Percentiles rank a stretch among this genome's conserved stretches.
These are phyloP conservation scores for Eragrostis curvula DNA, from an alignment of 176 grass and related monocot species.

Conservation along the genomic window DNA sequence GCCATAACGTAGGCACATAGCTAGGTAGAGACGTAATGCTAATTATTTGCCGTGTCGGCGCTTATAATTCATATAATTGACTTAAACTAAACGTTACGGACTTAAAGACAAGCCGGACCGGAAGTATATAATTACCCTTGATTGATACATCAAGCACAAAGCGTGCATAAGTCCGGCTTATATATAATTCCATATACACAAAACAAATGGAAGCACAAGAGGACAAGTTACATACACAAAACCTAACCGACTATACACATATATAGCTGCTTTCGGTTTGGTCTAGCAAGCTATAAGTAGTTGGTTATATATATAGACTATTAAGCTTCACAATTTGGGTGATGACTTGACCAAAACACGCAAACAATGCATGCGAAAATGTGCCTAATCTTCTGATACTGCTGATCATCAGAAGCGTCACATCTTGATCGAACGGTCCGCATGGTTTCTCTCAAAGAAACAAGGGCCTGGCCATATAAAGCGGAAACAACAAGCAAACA, in stretches of 20 bases:
- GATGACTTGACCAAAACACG: too few relatives aligned
- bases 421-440: background rate
- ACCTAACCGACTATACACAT: too few relatives aligned
- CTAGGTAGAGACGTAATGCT: conserved; percentile 3
- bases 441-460: conserved; percentile 23
- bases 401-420: background rate
- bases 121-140: conserved; percentile 21
- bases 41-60: conserved; percentile 31
- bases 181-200: background rate
- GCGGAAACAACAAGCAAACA: background rate
- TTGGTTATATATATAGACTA: too few relatives aligned
- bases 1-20: conserved; percentile 8
- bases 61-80: conserved; percentile 31
- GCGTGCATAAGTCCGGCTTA: too few relatives aligned
- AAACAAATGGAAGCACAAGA: background rate
- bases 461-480: background rate
- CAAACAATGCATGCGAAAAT: too few relatives aligned
- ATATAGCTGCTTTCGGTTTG: background rate
- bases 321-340: too few relatives aligned
- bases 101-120: conserved; percentile 8
- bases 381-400: background rate
- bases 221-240: background rate
- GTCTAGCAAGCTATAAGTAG: background rate
- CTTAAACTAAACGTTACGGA: conserved; percentile 44
- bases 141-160: conserved; percentile 19